These are phyloP conservation scores for Penicillium salamii DNA, from an alignment of 495 filamentous ascomycete species.

Conservation along the genomic window DNA sequence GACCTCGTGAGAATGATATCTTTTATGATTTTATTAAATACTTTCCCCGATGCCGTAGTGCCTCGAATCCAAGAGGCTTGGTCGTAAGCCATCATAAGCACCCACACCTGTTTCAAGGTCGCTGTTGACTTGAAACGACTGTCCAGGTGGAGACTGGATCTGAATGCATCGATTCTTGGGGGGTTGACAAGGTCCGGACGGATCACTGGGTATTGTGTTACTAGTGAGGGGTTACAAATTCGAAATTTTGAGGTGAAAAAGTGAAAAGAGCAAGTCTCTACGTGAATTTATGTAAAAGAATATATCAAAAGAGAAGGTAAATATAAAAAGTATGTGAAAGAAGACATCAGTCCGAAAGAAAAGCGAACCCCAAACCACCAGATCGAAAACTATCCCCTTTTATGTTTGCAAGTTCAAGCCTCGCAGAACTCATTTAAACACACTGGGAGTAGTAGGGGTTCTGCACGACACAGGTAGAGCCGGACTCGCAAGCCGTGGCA, in stretches of 20 bases:
- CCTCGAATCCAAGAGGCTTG: too few relatives aligned
- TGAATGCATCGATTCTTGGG: too few relatives aligned
- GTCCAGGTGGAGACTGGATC: too few relatives aligned
- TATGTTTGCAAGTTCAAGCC: background rate
- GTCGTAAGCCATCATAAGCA: too few relatives aligned
- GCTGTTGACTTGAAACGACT: too few relatives aligned
- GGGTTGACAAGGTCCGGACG: too few relatives aligned
- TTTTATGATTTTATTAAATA: background rate
- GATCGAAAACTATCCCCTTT: background rate
- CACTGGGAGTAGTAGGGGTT: conserved; percentile 56
- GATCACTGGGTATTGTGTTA: too few relatives aligned
- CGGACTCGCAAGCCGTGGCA: conserved; percentile 42
- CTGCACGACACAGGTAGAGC: conserved; percentile 40
- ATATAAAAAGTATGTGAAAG: background rate
- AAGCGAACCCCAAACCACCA: conserved; percentile 1
- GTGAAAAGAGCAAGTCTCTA: background rate
- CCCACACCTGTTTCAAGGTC: too few relatives aligned
- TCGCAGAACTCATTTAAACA: conserved; percentile 21
- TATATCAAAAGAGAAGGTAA: background rate
- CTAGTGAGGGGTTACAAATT: too few relatives aligned
- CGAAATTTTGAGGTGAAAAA: too few relatives aligned
- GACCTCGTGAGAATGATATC: background rate
- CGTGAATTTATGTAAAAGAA: conserved; percentile 3
- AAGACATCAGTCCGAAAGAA: background rate
- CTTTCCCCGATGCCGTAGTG: too few relatives aligned